A percentile compares a stretch with the other conserved stretches of the same genome.
These are phyloP conservation scores for Papiliotrema nemorosa DNA, from an alignment of 1,284 basidiomycete species.

Conservation along the genomic window DNA sequence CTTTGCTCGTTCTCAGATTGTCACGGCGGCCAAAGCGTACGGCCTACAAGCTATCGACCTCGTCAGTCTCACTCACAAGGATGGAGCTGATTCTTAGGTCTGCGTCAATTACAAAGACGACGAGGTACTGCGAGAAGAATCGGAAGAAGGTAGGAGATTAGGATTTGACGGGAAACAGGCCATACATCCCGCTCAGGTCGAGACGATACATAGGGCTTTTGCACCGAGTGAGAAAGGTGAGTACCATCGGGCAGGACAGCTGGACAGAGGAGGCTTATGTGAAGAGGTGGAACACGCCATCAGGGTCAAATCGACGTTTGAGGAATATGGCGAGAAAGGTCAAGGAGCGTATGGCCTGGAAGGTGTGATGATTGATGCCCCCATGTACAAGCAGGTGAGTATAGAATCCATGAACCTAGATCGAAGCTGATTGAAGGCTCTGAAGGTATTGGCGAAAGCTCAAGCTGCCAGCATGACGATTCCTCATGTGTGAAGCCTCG, in stretches of 20 bases:
- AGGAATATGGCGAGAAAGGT: constrained; percentile 37
- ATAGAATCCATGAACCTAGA: background rate
- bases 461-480: constrained; percentile 61
- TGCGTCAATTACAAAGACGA: constrained; percentile 84
- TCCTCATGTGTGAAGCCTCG: constrained; percentile 4
- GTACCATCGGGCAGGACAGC: background rate
- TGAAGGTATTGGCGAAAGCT: constrained; percentile 62
- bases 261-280: background rate
- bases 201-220: constrained; percentile 72
- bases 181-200: constrained; percentile 85
- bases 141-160: constrained; percentile 67
- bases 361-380: constrained; percentile 84
- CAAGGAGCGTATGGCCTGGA: constrained; percentile 65
- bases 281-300: constrained; percentile 75
- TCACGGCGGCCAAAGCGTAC: constrained; percentile 78
- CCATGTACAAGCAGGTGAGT: constrained; percentile 77
- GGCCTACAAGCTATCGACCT: constrained; percentile 83
- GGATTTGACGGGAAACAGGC: constrained; percentile 95
- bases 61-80: constrained; percentile 51
- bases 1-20: constrained; percentile 80
- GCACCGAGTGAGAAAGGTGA: constrained; percentile 69
- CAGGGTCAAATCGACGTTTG: constrained; percentile 56
- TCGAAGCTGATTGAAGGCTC: constrained; percentile 51
- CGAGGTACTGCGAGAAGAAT: constrained; percentile 68
- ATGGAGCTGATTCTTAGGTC: constrained; percentile 55